Base-by-base conservation (phyloP, 2,329 filamentous ascomycete species). In the Dryadomyces quercivorus region DNA sequence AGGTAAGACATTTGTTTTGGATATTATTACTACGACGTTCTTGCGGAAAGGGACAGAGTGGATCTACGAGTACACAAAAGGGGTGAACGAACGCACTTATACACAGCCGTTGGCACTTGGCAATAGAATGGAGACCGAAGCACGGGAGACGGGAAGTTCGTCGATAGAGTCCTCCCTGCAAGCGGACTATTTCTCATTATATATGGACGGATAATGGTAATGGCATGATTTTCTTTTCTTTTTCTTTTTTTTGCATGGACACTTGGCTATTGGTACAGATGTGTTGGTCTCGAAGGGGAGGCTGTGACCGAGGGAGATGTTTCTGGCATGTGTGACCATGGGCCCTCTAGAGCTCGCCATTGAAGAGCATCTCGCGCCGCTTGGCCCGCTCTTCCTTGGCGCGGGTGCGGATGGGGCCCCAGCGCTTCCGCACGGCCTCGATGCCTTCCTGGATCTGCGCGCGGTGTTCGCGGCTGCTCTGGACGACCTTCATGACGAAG, bases 401-500 rank as follows among this genome's bases (percentile, higher is more conserved):
- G 63, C 74, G 71, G 34, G 67, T 67, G 65, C 75, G 73, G 58
- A 73, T 75, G 20, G 77, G 72, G 12, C 81, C 81, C 81, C 80
- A 84, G 52, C 74, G 67, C n/a, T 69, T 68, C 68, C 74, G 73
- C 56, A 75, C 70, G 40, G 70, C 69, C 55, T 77, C 74, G 58
- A 73, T 57, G 64, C 72, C 72, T 55, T 65, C 68, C 62, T 66
- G 72, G 59, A 73, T 57, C 63, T 72, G 72, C 46, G 72, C 65
- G 57, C 69, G 67, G 67, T 83, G 75, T 62, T 74, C 72, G 6
- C 60, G 57, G 40, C 72, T 68, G 21, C 78, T 71, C 54, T 74
- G 70, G 63, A 74, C 75, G 62, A 75, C 80, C 67, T 82, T 78
- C 65, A 76, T 75, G 56, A 84, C 71, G 61, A 84, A 84, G 48